These are phyloP conservation scores for Penstemon eatonii DNA, from an alignment of 257 asterid genomes.

Conservation along the genomic window DNA sequence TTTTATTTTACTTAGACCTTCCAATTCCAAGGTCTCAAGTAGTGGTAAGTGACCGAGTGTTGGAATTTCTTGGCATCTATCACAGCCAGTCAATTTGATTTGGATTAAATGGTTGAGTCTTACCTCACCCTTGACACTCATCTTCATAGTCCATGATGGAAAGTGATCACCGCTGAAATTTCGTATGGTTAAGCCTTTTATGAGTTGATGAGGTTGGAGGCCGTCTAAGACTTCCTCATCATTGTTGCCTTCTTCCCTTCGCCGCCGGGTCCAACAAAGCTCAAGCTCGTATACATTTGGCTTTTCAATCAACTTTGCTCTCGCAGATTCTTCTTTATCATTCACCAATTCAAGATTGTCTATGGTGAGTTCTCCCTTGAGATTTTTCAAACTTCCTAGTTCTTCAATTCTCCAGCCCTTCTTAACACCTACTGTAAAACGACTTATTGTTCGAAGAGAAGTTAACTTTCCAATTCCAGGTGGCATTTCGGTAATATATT, in stretches of 20 bases:
- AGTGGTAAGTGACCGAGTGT: conserved; percentile 1
- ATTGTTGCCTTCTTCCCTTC: neutral
- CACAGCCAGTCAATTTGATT: neutral
- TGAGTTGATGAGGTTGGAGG: neutral
- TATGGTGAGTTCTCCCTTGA: conserved; percentile 21
- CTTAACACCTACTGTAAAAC: conserved; percentile 13
- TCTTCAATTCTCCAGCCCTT: conserved; percentile 33
- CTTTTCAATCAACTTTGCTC: neutral
- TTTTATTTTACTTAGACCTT: neutral
- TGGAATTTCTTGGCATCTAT: neutral
- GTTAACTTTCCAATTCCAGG: conserved; percentile 19
- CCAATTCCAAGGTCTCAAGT: neutral
- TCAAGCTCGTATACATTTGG: neutral
- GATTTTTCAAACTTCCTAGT: conserved; percentile 29
- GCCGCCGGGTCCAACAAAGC: neutral
- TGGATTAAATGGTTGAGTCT: neutral
- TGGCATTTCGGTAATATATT: neutral
- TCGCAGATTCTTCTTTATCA: conserved; percentile 2
- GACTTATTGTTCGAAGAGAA: conserved; percentile 23
- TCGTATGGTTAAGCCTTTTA: neutral
- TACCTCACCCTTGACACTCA: neutral
- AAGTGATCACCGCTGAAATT: neutral
- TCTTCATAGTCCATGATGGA: neutral
- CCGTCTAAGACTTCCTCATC: neutral
- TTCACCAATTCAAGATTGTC: conserved; percentile 19